phyloP scores from a whole-genome alignment of 2,329 filamentous ascomycete genomes.

The Arthrobotrys conoides region DNA sequence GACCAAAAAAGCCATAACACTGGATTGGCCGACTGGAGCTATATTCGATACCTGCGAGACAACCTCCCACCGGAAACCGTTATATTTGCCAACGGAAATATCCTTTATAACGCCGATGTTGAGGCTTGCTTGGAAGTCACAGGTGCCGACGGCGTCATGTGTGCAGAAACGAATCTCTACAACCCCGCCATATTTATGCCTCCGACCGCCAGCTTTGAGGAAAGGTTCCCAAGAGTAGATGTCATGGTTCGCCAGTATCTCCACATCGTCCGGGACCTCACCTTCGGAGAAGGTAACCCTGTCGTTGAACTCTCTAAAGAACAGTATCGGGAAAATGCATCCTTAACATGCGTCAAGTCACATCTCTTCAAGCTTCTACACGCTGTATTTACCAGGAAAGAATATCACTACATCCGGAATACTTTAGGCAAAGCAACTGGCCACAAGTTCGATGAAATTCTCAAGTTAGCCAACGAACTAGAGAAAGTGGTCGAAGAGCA shows the following conservation, averaged over 20 bases:
- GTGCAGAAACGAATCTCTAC: conserved; percentile 92
- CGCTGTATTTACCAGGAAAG: conserved; percentile 76
- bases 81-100: conserved; percentile 96
- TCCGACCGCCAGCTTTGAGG: conserved; percentile 78
- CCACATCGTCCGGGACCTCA: conserved; percentile 77
- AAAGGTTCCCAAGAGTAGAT: conserved; percentile 89
- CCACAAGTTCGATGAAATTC: conserved; percentile 81
- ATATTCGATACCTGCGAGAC: conserved; percentile 84
- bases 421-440: conserved; percentile 78
- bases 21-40: conserved; percentile 91
- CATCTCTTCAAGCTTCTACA: conserved; percentile 94
- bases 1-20: conserved; percentile 98
- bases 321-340: conserved; percentile 69
- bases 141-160: conserved; percentile 94
- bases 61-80: conserved; percentile 88
- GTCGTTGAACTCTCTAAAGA: conserved; percentile 65
- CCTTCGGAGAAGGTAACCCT: conserved; percentile 41
- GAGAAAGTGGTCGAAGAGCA: conserved; percentile 84
- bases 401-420: conserved; percentile 87
- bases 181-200: conserved; percentile 88
- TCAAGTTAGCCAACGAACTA: conserved; percentile 80
- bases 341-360: conserved; percentile 85
- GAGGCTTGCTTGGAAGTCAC: conserved; percentile 83
- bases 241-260: conserved; percentile 89
- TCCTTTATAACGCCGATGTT: conserved; percentile 84